Percentiles rank a stretch among this genome's conserved stretches.
phyloP scores from a whole-genome alignment of 768 basidiomycete genomes.

The Tricholoma saponaceum region DNA sequence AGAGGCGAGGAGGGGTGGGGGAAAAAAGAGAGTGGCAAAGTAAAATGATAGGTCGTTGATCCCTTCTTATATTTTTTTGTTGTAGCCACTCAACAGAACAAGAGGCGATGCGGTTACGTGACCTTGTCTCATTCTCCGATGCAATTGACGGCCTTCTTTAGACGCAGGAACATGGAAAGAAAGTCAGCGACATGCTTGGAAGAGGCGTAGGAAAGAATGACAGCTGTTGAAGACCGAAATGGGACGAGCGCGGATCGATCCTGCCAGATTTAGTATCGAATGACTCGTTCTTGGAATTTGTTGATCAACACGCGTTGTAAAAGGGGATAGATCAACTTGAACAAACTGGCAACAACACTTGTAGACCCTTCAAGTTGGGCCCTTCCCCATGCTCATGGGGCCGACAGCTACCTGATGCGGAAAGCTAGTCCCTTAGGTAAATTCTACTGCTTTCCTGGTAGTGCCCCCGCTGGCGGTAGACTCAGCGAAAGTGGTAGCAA shows the following conservation, averaged over 20 bases:
- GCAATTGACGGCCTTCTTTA: not conserved
- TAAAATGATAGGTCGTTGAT: not conserved
- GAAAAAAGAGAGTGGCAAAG: not conserved
- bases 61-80: not conserved
- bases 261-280: not conserved
- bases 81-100: not conserved
- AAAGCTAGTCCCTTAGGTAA: not conserved
- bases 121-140: not conserved
- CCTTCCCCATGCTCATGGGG: too few species aligned
- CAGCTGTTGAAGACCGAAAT: not conserved
- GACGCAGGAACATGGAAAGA: not conserved
- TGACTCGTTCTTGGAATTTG: not conserved
- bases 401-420: not conserved
- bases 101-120: not conserved
- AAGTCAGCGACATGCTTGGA: not conserved
- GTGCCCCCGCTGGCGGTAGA: too few species aligned
- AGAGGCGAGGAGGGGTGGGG: not conserved
- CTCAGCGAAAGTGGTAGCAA: too few species aligned
- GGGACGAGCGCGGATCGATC: not conserved
- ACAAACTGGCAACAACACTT: too few species aligned
- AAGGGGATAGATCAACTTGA: not conserved
- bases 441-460: too few species aligned
- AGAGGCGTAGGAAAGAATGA: not conserved
- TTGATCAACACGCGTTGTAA: not conserved
- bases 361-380: not conserved